Evolutionary conservation across 1,139 yeast species (phyloP).

Genomic region (Yarrowia galli): DNA sequence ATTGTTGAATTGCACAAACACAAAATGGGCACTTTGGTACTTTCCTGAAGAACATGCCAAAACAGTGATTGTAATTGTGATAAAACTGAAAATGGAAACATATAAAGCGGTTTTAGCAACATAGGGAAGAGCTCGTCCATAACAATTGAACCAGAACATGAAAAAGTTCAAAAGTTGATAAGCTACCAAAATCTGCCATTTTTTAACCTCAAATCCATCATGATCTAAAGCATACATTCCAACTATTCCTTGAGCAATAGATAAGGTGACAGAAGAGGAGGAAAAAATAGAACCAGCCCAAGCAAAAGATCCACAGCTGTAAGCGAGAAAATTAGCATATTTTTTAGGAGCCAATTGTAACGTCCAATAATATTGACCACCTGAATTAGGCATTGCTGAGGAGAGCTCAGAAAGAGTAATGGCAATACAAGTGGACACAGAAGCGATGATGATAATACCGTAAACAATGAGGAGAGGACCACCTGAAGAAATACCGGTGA

Average conservation of each 20-base stretch:
- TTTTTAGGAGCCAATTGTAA: constrained; percentile 61
- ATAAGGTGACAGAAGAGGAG: constrained; percentile 61
- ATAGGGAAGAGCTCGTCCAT: constrained; percentile 52
- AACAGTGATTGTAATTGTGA: constrained; percentile 59
- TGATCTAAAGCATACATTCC: constrained; percentile 60
- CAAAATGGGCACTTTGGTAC: constrained; percentile 58
- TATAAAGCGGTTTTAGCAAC: constrained; percentile 58
- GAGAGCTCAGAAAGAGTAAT: constrained; percentile 61
- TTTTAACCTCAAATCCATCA: constrained; percentile 52
- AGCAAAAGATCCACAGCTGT: constrained; percentile 62
- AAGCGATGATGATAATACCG: constrained; percentile 60
- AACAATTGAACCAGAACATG: constrained; percentile 51
- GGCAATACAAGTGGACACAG: constrained; percentile 57
- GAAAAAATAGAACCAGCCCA: constrained; percentile 68
- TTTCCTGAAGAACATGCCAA: constrained; percentile 59
- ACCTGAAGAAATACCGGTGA: constrained; percentile 59
- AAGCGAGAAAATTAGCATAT: constrained; percentile 59
- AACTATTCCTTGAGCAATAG: constrained; percentile 58
- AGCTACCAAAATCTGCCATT: constrained; percentile 63
- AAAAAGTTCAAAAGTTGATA: constrained; percentile 51
- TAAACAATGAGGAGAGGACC: constrained; percentile 60
- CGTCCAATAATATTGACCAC: constrained; percentile 70
- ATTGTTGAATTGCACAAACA: constrained; percentile 60
- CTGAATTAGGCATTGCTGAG: constrained; percentile 63
- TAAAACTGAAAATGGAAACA: constrained; percentile 58